Evolutionary conservation across 768 basidiomycete species (phyloP), one percentile per base, ranked within the genome.

Genomic region (Terana coerulea): DNA sequence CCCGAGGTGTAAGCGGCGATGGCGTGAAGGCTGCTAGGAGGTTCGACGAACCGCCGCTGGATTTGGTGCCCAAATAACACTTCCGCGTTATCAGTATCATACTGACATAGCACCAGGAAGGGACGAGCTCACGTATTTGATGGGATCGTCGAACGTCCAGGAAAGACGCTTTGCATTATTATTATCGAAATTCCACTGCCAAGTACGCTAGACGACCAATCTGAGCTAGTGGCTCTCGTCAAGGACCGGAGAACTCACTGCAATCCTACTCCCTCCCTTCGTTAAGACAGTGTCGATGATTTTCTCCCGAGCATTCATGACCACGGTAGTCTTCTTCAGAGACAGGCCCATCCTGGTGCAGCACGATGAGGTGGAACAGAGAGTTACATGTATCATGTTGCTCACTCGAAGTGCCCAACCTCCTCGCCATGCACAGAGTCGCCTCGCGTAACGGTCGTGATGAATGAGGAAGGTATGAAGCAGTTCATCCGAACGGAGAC

Each of bases 331-430:
- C 14, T 55, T 51, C 52, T 55, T 51, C 7, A 58, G 44, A 21
- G 59, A 59, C 22, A 59, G 47, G n/a, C 61, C 61, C 61, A 63
- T 63, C 40, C 61, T 63, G 31, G 14, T 25, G 8, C n/a, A 12
- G 24, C 9, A 30, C 34, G 29, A 19, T 19, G 31, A 25, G 5
- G 25, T 9, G 8, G 9, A n/a, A 40, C 1, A 26, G 22, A 5
- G 24, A 24, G 33, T 25, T 8, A 15, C 41, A 51, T n/a, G n/a
- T n/a, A n/a, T 4, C 17, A 25, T 34, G 19, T 37, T 9, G 17
- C 19, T 22, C 45, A 78, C 73, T 79, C 77, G 58, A 79, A 79
- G 36, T 77, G 74, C 10, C 75, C 77, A 10, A 79, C 67, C 0
- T 72, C 35, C 25, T 76, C 73, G 0, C 76, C 75, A 15, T 72